Evolutionary conservation across 2,329 filamentous ascomycete genomes (phyloP).

Genomic region (Helminthosporium solani): DNA sequence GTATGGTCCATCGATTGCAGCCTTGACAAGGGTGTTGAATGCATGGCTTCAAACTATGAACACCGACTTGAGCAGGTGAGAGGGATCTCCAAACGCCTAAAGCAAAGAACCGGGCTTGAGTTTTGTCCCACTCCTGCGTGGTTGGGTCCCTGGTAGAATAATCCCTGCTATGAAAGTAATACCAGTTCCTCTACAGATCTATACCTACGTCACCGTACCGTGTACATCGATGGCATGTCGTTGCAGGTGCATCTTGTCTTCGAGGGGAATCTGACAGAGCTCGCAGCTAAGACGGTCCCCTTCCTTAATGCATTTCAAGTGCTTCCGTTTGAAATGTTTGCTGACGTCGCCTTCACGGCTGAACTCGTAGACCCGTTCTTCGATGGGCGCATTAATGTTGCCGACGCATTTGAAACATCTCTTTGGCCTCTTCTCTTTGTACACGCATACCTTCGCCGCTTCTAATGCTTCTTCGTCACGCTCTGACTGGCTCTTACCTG

Average conservation of each 20-base stretch:
- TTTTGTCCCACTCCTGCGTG: too few relatives aligned
- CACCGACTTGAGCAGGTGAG: too few relatives aligned
- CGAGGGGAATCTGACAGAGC: slow-evolving; percentile 6
- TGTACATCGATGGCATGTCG: slow-evolving; percentile 7
- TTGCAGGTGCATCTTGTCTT: slow-evolving; percentile 7
- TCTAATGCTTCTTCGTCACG: slow-evolving; percentile 13
- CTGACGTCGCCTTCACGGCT: slow-evolving; percentile 13
- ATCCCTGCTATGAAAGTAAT: too few relatives aligned
- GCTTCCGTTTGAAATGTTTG: slow-evolving; percentile 16
- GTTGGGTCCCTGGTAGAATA: too few relatives aligned
- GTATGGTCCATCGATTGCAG: too few relatives aligned
- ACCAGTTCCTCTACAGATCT: too few relatives aligned
- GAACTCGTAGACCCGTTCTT: slow-evolving; percentile 11
- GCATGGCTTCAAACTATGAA: too few relatives aligned
- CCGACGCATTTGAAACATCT: slow-evolving; percentile 18
- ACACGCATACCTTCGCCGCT: slow-evolving; percentile 14
- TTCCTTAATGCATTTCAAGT: slow-evolving; percentile 8
- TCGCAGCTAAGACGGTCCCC: slow-evolving; percentile 2
- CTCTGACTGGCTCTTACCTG: too few relatives aligned
- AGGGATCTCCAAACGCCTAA: too few relatives aligned
- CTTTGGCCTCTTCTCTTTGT: slow-evolving; percentile 15
- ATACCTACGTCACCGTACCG: slow-evolving; percentile 7
- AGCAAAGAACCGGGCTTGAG: too few relatives aligned
- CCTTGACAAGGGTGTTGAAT: too few relatives aligned
- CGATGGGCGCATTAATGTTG: slow-evolving; percentile 9